Percentiles rank a stretch among this genome's conserved stretches.
Conservation (phyloP, 2,329 filamentous ascomycete species). For the Aspergillus piperis region DNA sequence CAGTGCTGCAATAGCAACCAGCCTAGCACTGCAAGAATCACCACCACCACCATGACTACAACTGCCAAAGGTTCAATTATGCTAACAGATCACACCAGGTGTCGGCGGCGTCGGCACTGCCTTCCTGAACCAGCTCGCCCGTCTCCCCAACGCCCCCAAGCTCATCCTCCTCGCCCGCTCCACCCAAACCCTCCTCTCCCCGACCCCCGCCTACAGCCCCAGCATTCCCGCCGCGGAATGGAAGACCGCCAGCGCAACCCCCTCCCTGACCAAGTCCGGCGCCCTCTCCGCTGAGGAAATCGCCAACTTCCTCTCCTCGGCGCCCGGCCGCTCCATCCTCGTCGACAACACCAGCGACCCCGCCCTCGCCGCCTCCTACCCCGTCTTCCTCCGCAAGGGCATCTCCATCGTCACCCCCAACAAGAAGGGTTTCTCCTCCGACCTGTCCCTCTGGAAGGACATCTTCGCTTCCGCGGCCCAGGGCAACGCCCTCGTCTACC, state of each 20-base stretch:
- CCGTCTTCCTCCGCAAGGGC: conserved; percentile 74
- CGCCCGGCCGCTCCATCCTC: conserved; percentile 76
- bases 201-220: conserved; percentile 67
- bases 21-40: neutral
- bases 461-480: conserved; percentile 74
- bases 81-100: conserved; percentile 54
- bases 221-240: conserved; percentile 59
- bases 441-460: conserved; percentile 77
- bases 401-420: conserved; percentile 95
- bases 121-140: conserved; percentile 80
- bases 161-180: conserved; percentile 86
- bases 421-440: conserved; percentile 94
- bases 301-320: conserved; percentile 73
- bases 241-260: conserved; percentile 61
- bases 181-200: conserved; percentile 75
- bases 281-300: conserved; percentile 67
- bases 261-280: conserved; percentile 55
- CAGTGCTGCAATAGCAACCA: neutral
- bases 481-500: conserved; percentile 76
- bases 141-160: conserved; percentile 68
- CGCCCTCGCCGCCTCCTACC: conserved; percentile 80
- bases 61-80: neutral
- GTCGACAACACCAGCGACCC: conserved; percentile 96
- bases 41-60: neutral
- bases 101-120: conserved; percentile 89